Base-by-base conservation (phyloP, 140 eudicot genomes). In the Bidens hawaiensis region DNA sequence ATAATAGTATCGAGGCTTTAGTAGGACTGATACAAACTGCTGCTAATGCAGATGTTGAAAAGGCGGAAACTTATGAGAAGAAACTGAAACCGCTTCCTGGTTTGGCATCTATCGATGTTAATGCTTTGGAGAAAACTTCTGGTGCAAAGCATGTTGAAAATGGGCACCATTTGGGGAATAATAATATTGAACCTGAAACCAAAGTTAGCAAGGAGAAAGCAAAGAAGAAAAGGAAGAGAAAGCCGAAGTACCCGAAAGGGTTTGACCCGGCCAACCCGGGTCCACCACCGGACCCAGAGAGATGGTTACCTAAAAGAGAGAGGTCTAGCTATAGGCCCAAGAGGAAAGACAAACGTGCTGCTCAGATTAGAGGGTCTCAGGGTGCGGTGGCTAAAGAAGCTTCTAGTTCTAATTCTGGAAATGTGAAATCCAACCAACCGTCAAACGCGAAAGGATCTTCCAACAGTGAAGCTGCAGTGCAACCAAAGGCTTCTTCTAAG, bases 261-360 rank as follows among this genome's bases (percentile, higher is more conserved):
- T 90, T 84, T 25, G 96, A 90, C 76, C 97, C 94, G 4, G 88
- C 90, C 15, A 87, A 90, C 53, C 97, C 97, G 0, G 95, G 97
- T 15, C 95, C 96, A 13, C 83, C 86, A 42, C 97, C 97, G 1
- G 97, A 90, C 52, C 96, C 96, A 1, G 96, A 87, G 53, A 73
- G 96, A 65, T 90, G 96, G 97, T 68, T 90, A 54, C 97, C 97
- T 11, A 87, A 76, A 82, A 71, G 95, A 73, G 97, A 90, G 76
- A 79, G 98, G 47, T 90, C 98, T 15, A 84, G 86, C 73, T 90
- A 68, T 68, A 82, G 96, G 76, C 98, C 98, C 5, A 84, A 84
- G 77, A 80, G 94, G 73, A 90, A 90, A 81, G 98, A 87, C 70
- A 90, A 84, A 79, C 73, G 94, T 38, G 82, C 83, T 6, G 94